Conservation (phyloP, 768 basidiomycete species). For the Lactarius hengduanensis region DNA sequence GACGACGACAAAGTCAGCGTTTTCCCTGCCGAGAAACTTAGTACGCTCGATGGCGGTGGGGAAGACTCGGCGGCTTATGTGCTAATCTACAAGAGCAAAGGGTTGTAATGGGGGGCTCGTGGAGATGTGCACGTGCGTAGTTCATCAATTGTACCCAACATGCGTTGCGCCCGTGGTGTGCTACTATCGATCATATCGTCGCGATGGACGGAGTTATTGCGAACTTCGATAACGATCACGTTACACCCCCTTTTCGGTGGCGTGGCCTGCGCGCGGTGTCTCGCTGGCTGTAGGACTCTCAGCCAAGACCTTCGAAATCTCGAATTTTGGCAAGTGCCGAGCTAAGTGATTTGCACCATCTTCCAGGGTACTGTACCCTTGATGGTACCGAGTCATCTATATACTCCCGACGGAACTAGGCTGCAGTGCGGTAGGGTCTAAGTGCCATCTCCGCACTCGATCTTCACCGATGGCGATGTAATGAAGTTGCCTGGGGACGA, state of each 20-base stretch:
- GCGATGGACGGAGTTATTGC: background rate
- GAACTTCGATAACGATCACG: background rate
- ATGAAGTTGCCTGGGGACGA: background rate
- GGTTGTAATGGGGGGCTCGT: constrained; percentile 27
- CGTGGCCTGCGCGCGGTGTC: background rate
- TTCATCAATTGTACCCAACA: constrained; percentile 14
- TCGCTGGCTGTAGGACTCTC: background rate
- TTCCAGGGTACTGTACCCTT: background rate
- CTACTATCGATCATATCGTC: background rate
- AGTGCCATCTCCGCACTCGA: background rate
- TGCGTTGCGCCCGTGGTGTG: background rate
- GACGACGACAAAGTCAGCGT: constrained; percentile 92
- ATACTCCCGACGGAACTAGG: background rate
- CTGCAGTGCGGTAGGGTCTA: background rate
- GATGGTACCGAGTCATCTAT: background rate
- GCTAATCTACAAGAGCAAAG: constrained; percentile 74
- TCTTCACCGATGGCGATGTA: background rate
- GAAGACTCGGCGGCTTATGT: constrained; percentile 92
- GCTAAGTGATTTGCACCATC: background rate
- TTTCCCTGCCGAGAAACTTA: constrained; percentile 82
- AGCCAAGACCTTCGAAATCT: background rate
- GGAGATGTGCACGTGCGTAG: constrained; percentile 10
- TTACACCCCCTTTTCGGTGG: background rate
- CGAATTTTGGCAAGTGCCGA: background rate
- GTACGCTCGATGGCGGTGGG: constrained; percentile 85